phyloP scores from a whole-genome alignment of 495 filamentous ascomycete species.

The Trichoderma erinaceum region DNA sequence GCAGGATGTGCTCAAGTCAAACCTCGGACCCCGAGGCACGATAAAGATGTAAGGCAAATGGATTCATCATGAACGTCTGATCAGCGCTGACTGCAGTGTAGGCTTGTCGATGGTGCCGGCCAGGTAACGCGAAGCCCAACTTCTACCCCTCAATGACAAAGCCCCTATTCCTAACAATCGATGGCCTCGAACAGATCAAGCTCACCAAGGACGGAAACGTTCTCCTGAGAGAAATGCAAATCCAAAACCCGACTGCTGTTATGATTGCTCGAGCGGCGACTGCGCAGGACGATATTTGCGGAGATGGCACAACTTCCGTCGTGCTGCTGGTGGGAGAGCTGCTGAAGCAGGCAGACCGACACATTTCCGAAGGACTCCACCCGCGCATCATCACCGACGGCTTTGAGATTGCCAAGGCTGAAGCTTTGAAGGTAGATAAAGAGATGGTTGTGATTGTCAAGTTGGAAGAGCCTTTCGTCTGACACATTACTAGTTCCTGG shows the following conservation, averaged over 20 bases:
- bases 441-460: neutral
- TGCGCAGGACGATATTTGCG: constrained; percentile 96
- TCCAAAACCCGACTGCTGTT: constrained; percentile 87
- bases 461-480: constrained; percentile 13
- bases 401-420: constrained; percentile 92
- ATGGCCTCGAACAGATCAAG: constrained; percentile 67
- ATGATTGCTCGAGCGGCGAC: constrained; percentile 99
- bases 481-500: constrained; percentile 65
- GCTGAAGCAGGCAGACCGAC: constrained; percentile 91
- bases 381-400: constrained; percentile 95
- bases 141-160: constrained; percentile 13
- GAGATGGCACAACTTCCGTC: constrained; percentile 95
- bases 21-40: constrained; percentile 87
- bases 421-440: constrained; percentile 69
- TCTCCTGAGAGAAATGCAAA: constrained; percentile 91
- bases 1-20: constrained; percentile 94
- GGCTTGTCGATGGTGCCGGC: constrained; percentile 93
- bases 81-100: constrained; percentile 35
- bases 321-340: constrained; percentile 94
- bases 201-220: constrained; percentile 98
- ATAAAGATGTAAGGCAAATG: constrained; percentile 77
- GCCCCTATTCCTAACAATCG: constrained; percentile 8
- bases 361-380: constrained; percentile 91
- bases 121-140: constrained; percentile 52
- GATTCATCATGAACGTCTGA: constrained; percentile 17